Evolutionary conservation across 2,329 filamentous ascomycete genomes (phyloP), one percentile per base, ranked within the genome.

Genomic region (Hypoxylon sp.): DNA sequence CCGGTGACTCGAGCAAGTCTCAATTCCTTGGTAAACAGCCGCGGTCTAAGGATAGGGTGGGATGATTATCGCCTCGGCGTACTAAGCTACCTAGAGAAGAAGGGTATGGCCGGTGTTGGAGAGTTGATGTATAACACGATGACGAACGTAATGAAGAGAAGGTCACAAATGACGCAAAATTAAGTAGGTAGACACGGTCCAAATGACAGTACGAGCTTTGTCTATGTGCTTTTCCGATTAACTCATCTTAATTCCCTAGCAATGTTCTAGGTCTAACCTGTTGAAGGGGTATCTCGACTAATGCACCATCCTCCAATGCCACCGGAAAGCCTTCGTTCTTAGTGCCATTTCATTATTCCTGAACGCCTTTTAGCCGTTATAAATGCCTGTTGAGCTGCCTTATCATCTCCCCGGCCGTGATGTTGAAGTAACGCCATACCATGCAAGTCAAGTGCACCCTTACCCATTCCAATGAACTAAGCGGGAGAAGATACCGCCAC

Each of bases 81-180:
- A 65, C 78, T 97, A 59, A 82, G 83, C 51, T 87, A 88, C 77
- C 77, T 96, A 64, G 89, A 90, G 61, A 80, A 78, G 5, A 84
- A 84, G 55, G 90, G 90, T 0, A 82, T 91, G 47, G 78, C 76
- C 10, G 93, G 93, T 0, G 82, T 94, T 28, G 84, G 85, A 15
- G 84, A 89, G 66, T 78, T 96, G 71, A 89, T 96, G 84, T 91
- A 91, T 75, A 92, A 88, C 70, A 94, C 91, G 1, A 93, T 95
- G 86, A 92, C 90, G 74, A 87, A 89, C 52, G 77, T 94, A 69
- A 88, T 87, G 77, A 85, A 80, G 62, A 77, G 78, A 32, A 78
- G 69, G 20, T 71, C 67, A 10, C 32, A 48, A 34, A 48, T 58
- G 56, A 60, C 59, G 48, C 13, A 46, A 26, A 22, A 4, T 52